Percentiles rank a stretch among this genome's conserved stretches.
Evolutionary conservation across 208 protist genomes (phyloP).

Genomic region (Leishmania martiniquensis): DNA sequence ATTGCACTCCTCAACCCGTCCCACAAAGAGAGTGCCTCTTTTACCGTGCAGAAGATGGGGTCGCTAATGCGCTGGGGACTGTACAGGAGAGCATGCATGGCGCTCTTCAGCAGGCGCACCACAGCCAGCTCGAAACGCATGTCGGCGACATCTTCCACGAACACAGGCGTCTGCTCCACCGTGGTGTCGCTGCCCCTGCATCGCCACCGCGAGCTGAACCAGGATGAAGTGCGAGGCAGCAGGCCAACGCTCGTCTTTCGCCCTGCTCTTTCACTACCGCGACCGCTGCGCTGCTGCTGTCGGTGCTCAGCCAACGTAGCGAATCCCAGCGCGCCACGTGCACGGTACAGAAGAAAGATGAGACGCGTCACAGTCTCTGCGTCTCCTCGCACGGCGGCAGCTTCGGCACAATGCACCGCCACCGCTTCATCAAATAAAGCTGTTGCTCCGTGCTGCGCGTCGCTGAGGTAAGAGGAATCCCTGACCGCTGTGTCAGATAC

Average conservation of each 20-base stretch:
- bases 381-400: constrained; percentile 54
- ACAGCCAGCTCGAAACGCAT: constrained; percentile 41
- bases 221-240: constrained; percentile 4
- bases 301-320: constrained; percentile 29
- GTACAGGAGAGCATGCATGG: constrained; percentile 50
- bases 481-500: background rate
- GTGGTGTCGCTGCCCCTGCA: background rate
- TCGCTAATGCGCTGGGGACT: constrained; percentile 18
- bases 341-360: constrained; percentile 71
- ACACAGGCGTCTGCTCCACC: background rate
- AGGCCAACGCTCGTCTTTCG: constrained; percentile 5
- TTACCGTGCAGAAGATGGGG: constrained; percentile 9
- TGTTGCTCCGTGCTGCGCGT: background rate
- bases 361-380: constrained; percentile 65
- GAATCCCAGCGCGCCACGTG: constrained; percentile 37
- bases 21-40: constrained; percentile 48
- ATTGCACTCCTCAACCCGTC: constrained; percentile 35
- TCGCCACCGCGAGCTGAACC: constrained; percentile 7
- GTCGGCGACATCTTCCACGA: constrained; percentile 12
- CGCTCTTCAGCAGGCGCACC: constrained; percentile 58
- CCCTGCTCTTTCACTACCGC: background rate
- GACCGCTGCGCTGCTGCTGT: constrained; percentile 12
- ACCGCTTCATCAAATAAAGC: constrained; percentile 49
- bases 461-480: background rate
- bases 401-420: constrained; percentile 62